phyloP scores from a whole-genome alignment of 108 stramenopile species.

The Conticribra guillardii region DNA sequence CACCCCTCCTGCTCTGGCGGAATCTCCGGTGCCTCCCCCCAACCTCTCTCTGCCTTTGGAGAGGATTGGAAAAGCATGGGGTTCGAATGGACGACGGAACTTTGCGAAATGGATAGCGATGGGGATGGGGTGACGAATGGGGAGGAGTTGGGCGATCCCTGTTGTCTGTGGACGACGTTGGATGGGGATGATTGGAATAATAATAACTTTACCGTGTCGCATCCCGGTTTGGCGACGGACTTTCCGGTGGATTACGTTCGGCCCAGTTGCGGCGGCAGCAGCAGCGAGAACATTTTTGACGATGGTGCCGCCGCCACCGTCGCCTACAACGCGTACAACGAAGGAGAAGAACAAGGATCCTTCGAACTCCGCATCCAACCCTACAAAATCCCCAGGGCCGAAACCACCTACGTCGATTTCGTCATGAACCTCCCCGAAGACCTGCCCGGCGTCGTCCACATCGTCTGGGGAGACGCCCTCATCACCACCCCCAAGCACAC shows the following conservation, averaged over 20 bases:
- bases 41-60: constrained; percentile 19
- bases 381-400: not conserved
- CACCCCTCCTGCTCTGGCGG: not conserved
- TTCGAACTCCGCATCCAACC: not conserved
- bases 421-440: not conserved
- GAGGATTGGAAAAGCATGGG: constrained; percentile 13
- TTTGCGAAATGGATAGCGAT: constrained; percentile 31
- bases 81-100: constrained; percentile 24
- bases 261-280: too few species aligned
- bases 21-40: not conserved
- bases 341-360: not conserved
- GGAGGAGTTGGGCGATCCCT: constrained; percentile 39
- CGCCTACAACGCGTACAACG: not conserved
- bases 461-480: not conserved
- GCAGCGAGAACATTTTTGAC: not conserved
- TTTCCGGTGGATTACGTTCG: not conserved
- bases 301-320: too few species aligned
- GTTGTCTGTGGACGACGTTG: constrained; percentile 20
- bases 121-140: constrained; percentile 42
- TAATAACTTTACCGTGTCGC: too few species aligned
- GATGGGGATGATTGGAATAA: too few species aligned
- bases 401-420: not conserved
- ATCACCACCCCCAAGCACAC: not conserved
- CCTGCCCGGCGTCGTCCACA: not conserved
- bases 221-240: not conserved